These are phyloP conservation scores for Heliocybe sulcata DNA, from an alignment of 1,284 basidiomycete genomes.

Conservation along the genomic window DNA sequence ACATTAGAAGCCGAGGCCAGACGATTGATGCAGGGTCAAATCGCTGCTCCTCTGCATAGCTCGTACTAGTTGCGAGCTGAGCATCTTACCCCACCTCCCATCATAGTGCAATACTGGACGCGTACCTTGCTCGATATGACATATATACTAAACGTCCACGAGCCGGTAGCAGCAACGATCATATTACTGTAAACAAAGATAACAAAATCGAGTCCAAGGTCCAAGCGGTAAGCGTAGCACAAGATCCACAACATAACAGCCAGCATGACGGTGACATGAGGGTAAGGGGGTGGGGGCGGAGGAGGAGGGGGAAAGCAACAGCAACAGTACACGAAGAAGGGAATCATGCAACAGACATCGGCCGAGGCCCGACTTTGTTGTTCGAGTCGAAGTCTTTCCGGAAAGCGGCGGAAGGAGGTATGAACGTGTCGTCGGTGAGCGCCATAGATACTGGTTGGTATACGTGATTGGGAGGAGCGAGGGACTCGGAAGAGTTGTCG, in stretches of 20 bases:
- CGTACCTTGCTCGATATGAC: not conserved
- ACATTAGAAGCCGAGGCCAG: constrained; percentile 1
- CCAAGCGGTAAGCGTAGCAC: not conserved
- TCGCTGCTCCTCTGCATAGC: not conserved
- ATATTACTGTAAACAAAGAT: constrained; percentile 2
- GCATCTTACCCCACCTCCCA: not conserved
- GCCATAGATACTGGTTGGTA: constrained; percentile 75
- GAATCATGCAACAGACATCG: constrained; percentile 37
- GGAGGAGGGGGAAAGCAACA: not conserved
- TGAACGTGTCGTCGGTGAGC: constrained; percentile 65
- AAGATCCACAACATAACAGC: constrained; percentile 2
- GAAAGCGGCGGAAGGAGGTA: constrained; percentile 59
- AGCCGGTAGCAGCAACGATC: not conserved
- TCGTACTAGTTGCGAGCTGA: not conserved
- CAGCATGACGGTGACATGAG: too few relatives aligned
- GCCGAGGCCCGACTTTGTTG: constrained; percentile 17
- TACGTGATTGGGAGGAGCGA: constrained; percentile 22
- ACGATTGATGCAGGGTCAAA: constrained; percentile 1
- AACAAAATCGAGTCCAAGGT: constrained; percentile 1
- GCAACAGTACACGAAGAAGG: not conserved
- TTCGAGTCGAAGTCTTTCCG: constrained; percentile 31
- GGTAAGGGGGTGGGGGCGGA: too few relatives aligned
- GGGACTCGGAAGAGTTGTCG: not conserved
- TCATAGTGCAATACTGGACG: not conserved
- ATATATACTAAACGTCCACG: not conserved